These are phyloP conservation scores for carrot (Daucus carota) DNA, from an alignment of 129 eudicot species.

Conservation along the genomic window DH1_v3.0 NC_030381.2:25347001-25347500, in stretches of 20 bases:
- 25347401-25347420: not conserved
- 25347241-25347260: not conserved
- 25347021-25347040: too few species aligned
- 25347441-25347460: too few species aligned
- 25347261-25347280: slow-evolving; percentile 19
- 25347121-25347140: not conserved
- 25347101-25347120: not conserved
- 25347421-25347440: not conserved
- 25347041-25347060: not conserved
- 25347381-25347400: not conserved
- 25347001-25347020: too few species aligned
- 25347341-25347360: slow-evolving; percentile 34
- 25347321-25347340: slow-evolving; percentile 81
- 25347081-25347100: not conserved
- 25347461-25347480: too few species aligned
- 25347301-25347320: slow-evolving; percentile 88
- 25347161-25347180: not conserved
- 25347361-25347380: not conserved
- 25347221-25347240: not conserved
- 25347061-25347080: not conserved
- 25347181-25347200: not conserved
- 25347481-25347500: too few species aligned
- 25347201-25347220: not conserved
- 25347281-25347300: slow-evolving; percentile 99
- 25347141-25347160: not conserved